Conservation (phyloP, 1,284 basidiomycete species). For the Leccinum colubrinum region DNA sequence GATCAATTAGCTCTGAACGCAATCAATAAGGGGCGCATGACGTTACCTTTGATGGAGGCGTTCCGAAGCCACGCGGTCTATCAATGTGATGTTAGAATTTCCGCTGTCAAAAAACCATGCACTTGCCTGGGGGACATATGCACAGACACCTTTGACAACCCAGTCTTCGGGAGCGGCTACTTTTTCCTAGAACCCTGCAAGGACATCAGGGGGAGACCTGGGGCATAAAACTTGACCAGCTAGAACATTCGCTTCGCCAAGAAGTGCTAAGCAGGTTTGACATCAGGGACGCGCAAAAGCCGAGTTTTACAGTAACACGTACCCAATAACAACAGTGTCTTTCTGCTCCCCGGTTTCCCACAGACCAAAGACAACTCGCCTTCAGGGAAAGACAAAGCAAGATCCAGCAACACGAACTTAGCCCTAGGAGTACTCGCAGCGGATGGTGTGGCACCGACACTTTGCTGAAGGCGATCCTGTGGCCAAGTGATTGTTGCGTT, state of each 20-base stretch:
- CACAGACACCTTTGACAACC: slow-evolving; percentile 76
- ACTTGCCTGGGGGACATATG: slow-evolving; percentile 90
- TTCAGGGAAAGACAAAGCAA: slow-evolving; percentile 75
- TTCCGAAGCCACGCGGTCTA: slow-evolving; percentile 84
- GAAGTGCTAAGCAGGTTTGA: slow-evolving; percentile 51
- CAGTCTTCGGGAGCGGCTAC: slow-evolving; percentile 56
- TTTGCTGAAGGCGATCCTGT: slow-evolving; percentile 57
- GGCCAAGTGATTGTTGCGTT: slow-evolving; percentile 92
- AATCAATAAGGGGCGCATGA: neutral
- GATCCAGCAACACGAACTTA: slow-evolving; percentile 81
- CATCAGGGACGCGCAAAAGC: slow-evolving; percentile 7
- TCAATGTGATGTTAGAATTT: neutral
- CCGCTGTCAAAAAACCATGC: neutral
- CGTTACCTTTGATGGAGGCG: slow-evolving; percentile 80
- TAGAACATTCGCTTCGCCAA: slow-evolving; percentile 88
- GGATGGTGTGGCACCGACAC: slow-evolving; percentile 48
- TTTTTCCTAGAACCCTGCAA: slow-evolving; percentile 55
- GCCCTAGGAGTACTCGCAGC: slow-evolving; percentile 69
- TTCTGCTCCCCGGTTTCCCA: slow-evolving; percentile 80
- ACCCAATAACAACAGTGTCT: slow-evolving; percentile 78
- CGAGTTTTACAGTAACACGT: slow-evolving; percentile 13
- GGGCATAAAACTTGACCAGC: slow-evolving; percentile 81
- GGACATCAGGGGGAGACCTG: slow-evolving; percentile 76
- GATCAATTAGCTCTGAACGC: slow-evolving; percentile 8
- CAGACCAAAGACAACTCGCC: slow-evolving; percentile 81